A percentile compares a stretch with the other conserved stretches of the same genome.
phyloP scores from a whole-genome alignment of 805 yeast genomes.

The Metahyphopichia silvanorum region DNA sequence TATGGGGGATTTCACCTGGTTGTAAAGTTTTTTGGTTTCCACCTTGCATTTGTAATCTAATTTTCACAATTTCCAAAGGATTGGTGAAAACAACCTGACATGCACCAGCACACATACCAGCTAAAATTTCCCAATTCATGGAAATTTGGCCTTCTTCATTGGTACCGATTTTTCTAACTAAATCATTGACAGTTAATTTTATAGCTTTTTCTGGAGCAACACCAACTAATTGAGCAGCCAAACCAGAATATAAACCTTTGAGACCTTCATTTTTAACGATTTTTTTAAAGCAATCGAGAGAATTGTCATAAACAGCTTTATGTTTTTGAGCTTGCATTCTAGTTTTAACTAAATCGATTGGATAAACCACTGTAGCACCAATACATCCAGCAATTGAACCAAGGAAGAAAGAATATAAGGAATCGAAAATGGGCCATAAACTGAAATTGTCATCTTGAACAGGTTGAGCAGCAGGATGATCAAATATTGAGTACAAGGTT shows the following conservation, averaged over 20 bases:
- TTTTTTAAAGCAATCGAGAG: constrained; percentile 81
- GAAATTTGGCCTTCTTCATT: constrained; percentile 32
- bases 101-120: constrained; percentile 95
- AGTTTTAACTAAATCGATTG: constrained; percentile 93
- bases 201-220: constrained; percentile 99
- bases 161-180: constrained; percentile 71
- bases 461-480: constrained; percentile 40
- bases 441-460: constrained; percentile 37
- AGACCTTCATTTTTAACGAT: constrained; percentile 76
- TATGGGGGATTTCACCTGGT: constrained; percentile 39
- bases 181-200: constrained; percentile 89
- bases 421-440: constrained; percentile 55
- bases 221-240: constrained; percentile 91
- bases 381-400: constrained; percentile 97
- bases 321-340: constrained; percentile 95
- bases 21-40: constrained; percentile 37
- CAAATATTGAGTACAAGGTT: constrained; percentile 35
- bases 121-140: constrained; percentile 66
- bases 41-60: constrained; percentile 92
- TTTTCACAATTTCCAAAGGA: constrained; percentile 93
- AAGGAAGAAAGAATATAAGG: constrained; percentile 79
- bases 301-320: constrained; percentile 67
- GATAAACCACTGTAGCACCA: constrained; percentile 97
- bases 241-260: constrained; percentile 84
- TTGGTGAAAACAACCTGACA: constrained; percentile 96